Conservation (phyloP, 352 stramenopile species). For the Globisporangium cylindrosporum region DNA sequence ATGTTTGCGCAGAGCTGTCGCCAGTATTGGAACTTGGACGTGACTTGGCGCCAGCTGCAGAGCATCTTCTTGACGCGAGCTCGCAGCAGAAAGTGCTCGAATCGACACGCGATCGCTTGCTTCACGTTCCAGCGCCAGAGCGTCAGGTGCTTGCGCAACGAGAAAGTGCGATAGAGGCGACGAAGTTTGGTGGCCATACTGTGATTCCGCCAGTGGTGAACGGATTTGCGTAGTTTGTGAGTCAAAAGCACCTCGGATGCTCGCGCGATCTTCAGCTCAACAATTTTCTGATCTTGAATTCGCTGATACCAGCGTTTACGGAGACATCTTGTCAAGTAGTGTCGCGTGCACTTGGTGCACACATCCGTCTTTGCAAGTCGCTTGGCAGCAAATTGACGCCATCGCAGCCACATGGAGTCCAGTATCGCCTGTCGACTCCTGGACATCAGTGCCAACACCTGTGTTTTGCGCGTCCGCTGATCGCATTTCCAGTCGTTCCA, state of each 20-base stretch:
- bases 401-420: constrained; percentile 14
- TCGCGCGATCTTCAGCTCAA: background rate
- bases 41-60: constrained; percentile 20
- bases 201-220: constrained; percentile 26
- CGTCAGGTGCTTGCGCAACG: constrained; percentile 34
- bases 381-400: constrained; percentile 17
- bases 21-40: constrained; percentile 25
- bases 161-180: constrained; percentile 27
- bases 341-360: constrained; percentile 14
- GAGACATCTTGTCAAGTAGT: constrained; percentile 22
- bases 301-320: constrained; percentile 22
- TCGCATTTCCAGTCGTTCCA: constrained; percentile 9
- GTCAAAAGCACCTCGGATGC: constrained; percentile 14
- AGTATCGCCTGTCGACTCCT: background rate
- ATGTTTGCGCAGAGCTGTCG: constrained; percentile 23
- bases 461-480: constrained; percentile 2
- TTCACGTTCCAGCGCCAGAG: constrained; percentile 32
- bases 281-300: constrained; percentile 9
- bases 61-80: constrained; percentile 30
- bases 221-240: constrained; percentile 12
- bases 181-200: constrained; percentile 10
- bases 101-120: constrained; percentile 31
- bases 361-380: constrained; percentile 11
- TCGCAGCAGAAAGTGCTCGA: constrained; percentile 23
- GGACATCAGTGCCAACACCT: background rate